Evolutionary conservation across 129 eudicot genomes (phyloP), one percentile per base, ranked within the genome.

Genomic region (Flaveria linearis): DNA sequence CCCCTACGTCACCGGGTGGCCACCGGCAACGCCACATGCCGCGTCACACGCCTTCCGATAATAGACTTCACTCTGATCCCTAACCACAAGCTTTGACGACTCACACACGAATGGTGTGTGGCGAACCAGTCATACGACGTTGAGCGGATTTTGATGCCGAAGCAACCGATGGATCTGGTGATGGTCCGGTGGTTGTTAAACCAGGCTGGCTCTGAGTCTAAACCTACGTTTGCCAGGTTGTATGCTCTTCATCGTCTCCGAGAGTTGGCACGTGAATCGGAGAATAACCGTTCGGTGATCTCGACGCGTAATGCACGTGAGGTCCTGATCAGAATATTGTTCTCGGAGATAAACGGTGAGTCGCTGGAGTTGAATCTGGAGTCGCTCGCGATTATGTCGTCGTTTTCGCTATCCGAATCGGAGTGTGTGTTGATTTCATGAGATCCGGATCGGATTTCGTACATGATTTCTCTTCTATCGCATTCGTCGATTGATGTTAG

Each of bases 21-120:
- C 14, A 90, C 91, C 73, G 97, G 98, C 1, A 93, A 93, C 62
- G 84, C 91, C 56, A 90, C 96, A 4, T 93, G 98, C 45, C 98
- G 97, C 5, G 98, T 93, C 42, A 93, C 98, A 4, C 81, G 97
- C 0, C 83, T 71, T 1, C 91, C 96, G 1, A 80, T 93, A 13
- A 75, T 69, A 15, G 96, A 88, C 20, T 87, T 76, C 73, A 84
- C 88, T 3, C 80, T 90, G 65, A 93, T 90, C 13, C 97, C 97
- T 0, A 93, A 93, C 81, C 97, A 88, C 67, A 94, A 97, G 11
- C 86, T 94, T 25, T 87, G 98, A 8, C 91, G 98, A 0, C 85
- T 94, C 6, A 94, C 91, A n/a, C 97, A 91, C 58, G 97, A 89
- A 10, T 91, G 98, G 98, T 94, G 98, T 74, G 97, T 91, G 5